Percentiles rank a stretch among this genome's conserved stretches.
These are phyloP conservation scores for Trametes villosa DNA, from an alignment of 768 basidiomycete genomes.

Conservation along the genomic window DNA sequence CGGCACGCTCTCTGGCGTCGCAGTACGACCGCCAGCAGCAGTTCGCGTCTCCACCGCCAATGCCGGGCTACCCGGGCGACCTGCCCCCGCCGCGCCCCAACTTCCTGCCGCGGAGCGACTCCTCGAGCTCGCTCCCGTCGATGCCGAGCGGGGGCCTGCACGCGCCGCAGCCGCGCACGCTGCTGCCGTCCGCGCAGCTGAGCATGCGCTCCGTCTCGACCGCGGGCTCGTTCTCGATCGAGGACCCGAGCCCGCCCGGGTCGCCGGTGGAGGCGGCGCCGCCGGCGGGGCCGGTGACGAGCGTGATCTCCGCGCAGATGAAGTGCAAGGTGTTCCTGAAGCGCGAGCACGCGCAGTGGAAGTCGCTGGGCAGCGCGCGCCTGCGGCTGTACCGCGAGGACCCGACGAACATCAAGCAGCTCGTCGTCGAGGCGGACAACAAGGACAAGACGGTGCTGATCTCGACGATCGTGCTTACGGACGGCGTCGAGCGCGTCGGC, in stretches of 20 bases:
- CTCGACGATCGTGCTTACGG: conserved; percentile 93
- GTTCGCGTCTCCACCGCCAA: conserved; percentile 39
- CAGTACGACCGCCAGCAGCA: conserved; percentile 45
- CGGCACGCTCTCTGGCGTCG: conserved; percentile 61
- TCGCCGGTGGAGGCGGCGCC: conserved; percentile 70
- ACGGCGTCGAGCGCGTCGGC: conserved; percentile 97
- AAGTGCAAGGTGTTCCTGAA: conserved; percentile 98
- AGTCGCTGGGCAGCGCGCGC: conserved; percentile 85
- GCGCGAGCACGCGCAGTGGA: conserved; percentile 98
- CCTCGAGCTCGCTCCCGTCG: conserved; percentile 35
- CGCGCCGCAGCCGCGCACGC: conserved; percentile 46
- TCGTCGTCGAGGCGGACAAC: conserved; percentile 89
- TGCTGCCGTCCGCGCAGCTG: conserved; percentile 67
- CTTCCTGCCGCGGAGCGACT: conserved; percentile 32
- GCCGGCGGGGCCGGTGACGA: conserved; percentile 69
- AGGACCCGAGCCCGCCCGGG: conserved; percentile 81
- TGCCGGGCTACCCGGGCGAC: conserved; percentile 42
- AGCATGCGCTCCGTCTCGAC: conserved; percentile 56
- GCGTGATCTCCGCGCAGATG: conserved; percentile 86
- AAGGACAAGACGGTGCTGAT: conserved; percentile 80
- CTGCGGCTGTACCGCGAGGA: conserved; percentile 85
- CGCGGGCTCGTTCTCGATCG: conserved; percentile 51
- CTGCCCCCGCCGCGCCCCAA: conserved; percentile 35
- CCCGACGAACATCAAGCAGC: conserved; percentile 91
- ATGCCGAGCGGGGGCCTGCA: conserved; percentile 23